These are phyloP conservation scores for Fusarium albidum DNA, from an alignment of 2,329 filamentous ascomycete genomes.

Conservation along the genomic window DNA sequence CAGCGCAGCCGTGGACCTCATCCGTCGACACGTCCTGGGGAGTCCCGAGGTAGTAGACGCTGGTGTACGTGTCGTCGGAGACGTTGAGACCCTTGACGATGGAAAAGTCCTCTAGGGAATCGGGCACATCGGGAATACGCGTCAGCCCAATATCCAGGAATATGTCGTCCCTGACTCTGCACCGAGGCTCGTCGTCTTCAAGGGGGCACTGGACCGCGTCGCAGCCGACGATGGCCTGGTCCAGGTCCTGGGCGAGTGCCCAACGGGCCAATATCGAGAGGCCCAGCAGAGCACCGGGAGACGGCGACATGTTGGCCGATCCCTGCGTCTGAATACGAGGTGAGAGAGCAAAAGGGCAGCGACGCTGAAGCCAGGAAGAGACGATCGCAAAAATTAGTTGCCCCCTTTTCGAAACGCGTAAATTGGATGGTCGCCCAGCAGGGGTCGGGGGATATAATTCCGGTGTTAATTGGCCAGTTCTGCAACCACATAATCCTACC, in stretches of 20 bases:
- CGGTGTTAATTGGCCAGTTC: too few species aligned
- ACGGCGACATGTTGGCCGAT: too few species aligned
- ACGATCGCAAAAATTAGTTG: too few species aligned
- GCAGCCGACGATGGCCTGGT: slow-evolving; percentile 3
- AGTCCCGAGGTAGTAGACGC: slow-evolving; percentile 3
- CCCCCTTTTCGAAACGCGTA: too few species aligned
- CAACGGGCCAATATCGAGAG: not conserved
- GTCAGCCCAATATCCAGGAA: slow-evolving; percentile 1
- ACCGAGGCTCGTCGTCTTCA: not conserved
- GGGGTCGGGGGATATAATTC: too few species aligned
- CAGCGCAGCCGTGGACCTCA: not conserved
- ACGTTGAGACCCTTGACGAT: slow-evolving; percentile 1
- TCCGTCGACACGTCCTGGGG: not conserved
- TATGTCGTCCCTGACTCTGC: not conserved
- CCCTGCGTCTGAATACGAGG: too few species aligned
- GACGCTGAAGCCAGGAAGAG: too few species aligned
- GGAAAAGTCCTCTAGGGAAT: not conserved
- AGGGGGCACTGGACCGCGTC: slow-evolving; percentile 5
- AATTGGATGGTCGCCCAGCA: too few species aligned
- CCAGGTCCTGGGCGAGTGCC: not conserved
- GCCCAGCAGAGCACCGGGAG: too few species aligned
- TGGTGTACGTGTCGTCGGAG: not conserved
- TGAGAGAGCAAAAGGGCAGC: too few species aligned
- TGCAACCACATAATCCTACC: too few species aligned
- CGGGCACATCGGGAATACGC: slow-evolving; percentile 3